Percentiles rank a stretch among this genome's conserved stretches.
Conservation (phyloP, 2,329 filamentous ascomycete species). For the Didymella lethalis region DNA sequence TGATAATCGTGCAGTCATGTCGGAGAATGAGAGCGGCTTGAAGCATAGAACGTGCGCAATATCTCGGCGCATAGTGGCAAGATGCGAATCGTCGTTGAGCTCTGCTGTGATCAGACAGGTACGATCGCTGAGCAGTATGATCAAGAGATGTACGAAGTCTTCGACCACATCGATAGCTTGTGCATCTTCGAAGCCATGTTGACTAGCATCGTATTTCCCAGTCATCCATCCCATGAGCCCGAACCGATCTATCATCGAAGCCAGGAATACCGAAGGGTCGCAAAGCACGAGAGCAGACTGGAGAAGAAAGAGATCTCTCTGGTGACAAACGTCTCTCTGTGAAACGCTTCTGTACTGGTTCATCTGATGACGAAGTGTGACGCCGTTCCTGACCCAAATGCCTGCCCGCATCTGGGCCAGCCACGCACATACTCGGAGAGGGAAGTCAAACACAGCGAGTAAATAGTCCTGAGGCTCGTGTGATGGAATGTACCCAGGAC, state of each 20-base stretch:
- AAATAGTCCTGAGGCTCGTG: slow-evolving; percentile 78
- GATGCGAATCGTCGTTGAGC: slow-evolving; percentile 69
- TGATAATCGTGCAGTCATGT: slow-evolving; percentile 83
- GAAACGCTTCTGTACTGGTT: slow-evolving; percentile 89
- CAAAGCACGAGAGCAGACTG: slow-evolving; percentile 91
- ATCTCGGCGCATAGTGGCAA: slow-evolving; percentile 81
- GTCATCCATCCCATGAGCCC: slow-evolving; percentile 88
- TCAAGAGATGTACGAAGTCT: slow-evolving; percentile 92
- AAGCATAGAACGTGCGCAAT: slow-evolving; percentile 95
- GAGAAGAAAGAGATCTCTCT: slow-evolving; percentile 91
- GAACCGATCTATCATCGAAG: slow-evolving; percentile 90
- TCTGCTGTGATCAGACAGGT: slow-evolving; percentile 76
- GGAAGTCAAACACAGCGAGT: slow-evolving; percentile 89
- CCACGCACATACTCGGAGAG: slow-evolving; percentile 93
- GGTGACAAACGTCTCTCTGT: slow-evolving; percentile 90
- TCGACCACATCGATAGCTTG: slow-evolving; percentile 94
- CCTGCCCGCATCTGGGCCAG: slow-evolving; percentile 96
- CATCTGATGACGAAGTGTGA: slow-evolving; percentile 94
- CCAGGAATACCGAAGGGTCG: slow-evolving; percentile 81
- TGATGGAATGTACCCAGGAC: slow-evolving; percentile 66
- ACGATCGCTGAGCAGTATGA: slow-evolving; percentile 88
- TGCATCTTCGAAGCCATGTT: slow-evolving; percentile 77
- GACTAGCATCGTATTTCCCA: slow-evolving; percentile 73
- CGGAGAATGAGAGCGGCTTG: slow-evolving; percentile 93
- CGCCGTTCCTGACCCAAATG: slow-evolving; percentile 98